These are phyloP conservation scores for Aquilaria agallochum DNA, from an alignment of 441 rosid genomes.

Conservation along the genomic window DNA sequence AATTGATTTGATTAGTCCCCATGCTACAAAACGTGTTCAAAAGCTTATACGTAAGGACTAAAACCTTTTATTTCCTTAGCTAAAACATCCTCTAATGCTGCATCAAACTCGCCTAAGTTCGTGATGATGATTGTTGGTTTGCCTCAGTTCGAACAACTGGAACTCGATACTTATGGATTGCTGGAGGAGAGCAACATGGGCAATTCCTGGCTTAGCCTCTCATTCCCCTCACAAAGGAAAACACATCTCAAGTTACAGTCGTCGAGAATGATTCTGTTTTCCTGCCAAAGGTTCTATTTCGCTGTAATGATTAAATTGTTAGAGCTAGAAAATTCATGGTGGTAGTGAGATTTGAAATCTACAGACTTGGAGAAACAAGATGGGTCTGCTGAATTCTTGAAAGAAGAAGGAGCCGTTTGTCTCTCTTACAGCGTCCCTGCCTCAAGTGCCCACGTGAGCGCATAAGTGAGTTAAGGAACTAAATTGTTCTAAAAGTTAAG, in stretches of 20 bases:
- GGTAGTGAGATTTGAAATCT: conserved; percentile 48
- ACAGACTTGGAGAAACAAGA: conserved; percentile 35
- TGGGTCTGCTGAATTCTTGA: conserved; percentile 25
- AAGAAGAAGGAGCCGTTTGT: no score
- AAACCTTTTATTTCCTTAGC: conserved; percentile 64
- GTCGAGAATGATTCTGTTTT: conserved; percentile 42
- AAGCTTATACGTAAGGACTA: conserved; percentile 67
- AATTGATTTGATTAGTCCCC: conserved; percentile 52
- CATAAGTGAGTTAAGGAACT: no score
- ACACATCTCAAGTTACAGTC: conserved; percentile 66
- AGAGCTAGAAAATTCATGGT: conserved; percentile 34
- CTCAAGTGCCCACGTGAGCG: no score
- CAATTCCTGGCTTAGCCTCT: conserved; percentile 94
- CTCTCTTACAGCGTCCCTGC: no score
- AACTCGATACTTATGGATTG: conserved; percentile 80
- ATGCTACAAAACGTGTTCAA: conserved; percentile 89
- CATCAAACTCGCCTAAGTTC: conserved; percentile 36
- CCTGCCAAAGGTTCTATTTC: conserved; percentile 43
- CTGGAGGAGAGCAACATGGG: conserved; percentile 87
- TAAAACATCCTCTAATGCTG: conserved; percentile 54
- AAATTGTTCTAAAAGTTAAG: no score
- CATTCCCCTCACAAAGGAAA: conserved; percentile 77
- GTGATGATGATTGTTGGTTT: conserved; percentile 27
- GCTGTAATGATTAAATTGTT: conserved; percentile 48
- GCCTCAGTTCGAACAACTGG: conserved; percentile 76